phyloP scores from a whole-genome alignment of 1,139 yeast genomes.

The Lodderomyces oxycetoniae region DNA sequence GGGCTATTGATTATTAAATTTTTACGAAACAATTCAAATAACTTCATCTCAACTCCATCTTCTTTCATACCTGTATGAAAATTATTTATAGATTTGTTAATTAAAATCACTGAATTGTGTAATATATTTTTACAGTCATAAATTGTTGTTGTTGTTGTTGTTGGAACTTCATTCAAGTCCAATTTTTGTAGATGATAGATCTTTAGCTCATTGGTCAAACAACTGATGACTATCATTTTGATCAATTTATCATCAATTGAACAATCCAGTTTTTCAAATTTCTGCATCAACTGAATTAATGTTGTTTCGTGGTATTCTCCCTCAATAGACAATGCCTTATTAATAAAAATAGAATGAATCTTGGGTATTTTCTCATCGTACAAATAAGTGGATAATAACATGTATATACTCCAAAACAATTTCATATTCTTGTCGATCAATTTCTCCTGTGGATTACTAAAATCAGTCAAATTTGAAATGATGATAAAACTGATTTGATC shows the following conservation, averaged over 20 bases:
- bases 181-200: slow-evolving; percentile 14
- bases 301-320: slow-evolving; percentile 9
- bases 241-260: slow-evolving; percentile 22
- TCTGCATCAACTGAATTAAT: slow-evolving; percentile 21
- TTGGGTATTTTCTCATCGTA: slow-evolving; percentile 34
- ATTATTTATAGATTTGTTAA: slow-evolving; percentile 38
- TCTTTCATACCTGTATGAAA: slow-evolving; percentile 9
- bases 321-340: slow-evolving; percentile 20
- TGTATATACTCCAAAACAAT: slow-evolving; percentile 44
- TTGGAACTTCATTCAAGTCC: not conserved
- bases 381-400: slow-evolving; percentile 35
- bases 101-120: slow-evolving; percentile 45
- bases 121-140: slow-evolving; percentile 38
- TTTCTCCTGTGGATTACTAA: slow-evolving; percentile 15
- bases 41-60: slow-evolving; percentile 12
- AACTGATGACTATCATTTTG: slow-evolving; percentile 33
- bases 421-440: slow-evolving; percentile 22
- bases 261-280: slow-evolving; percentile 26
- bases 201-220: slow-evolving; percentile 43
- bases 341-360: slow-evolving; percentile 28
- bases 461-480: slow-evolving; percentile 21
- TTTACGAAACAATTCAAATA: slow-evolving; percentile 38
- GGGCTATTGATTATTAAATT: slow-evolving; percentile 43
- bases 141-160: slow-evolving; percentile 12
- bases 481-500: slow-evolving; percentile 42